Evolutionary conservation across 805 yeast species (phyloP), one percentile per base, ranked within the genome.

Genomic region (Ogataea henricii): DNA sequence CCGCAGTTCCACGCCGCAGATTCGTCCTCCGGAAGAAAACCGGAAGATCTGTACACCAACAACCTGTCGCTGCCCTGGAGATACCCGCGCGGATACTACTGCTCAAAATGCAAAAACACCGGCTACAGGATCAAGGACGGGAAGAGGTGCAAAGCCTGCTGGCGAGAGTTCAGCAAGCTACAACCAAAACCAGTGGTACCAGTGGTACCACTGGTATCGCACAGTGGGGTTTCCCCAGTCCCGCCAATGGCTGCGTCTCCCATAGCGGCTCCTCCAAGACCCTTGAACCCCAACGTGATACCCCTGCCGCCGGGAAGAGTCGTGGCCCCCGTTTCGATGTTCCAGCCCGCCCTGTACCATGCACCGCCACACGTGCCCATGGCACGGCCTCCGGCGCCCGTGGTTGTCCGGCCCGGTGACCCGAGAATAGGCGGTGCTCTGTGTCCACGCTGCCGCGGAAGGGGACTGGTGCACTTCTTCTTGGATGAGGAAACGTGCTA

Each of bases 361-460:
- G 33, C 16, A 13, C 52, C 56, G 30, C 48, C 27, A 3, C 6
- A 7, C 25, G 29, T 12, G 37, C 3, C 21, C 6, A 53, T 56
- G 23, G 52, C 56, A 35, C 29, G 25, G n/a, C 42, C 38, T 17
- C 23, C 43, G 18, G 59, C 63, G 3, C 74, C 81, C 1, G 43
- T 75, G 16, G 66, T 78, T 13, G 85, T 87, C 1, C 62, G 59
- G 17, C 94, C 96, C 0, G 96, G 96, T 2, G 96, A 88, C 57
- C 92, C 94, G 1, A 58, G 82, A 26, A 62, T 78, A 52, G 96
- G 96, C 1, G 96, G 96, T 0, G 63, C 73, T 0, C 54, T 83
- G 2, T 89, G 96, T 67, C 89, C 88, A 0, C 69, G 80, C 43
- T 89, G 95, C 58, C 60, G 84, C 46, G 94, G 94, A 1, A 51